A percentile compares a stretch with the other conserved stretches of the same genome.
Conservation (phyloP, 2,329 filamentous ascomycete genomes). For the Hansfordia pulvinata region DNA sequence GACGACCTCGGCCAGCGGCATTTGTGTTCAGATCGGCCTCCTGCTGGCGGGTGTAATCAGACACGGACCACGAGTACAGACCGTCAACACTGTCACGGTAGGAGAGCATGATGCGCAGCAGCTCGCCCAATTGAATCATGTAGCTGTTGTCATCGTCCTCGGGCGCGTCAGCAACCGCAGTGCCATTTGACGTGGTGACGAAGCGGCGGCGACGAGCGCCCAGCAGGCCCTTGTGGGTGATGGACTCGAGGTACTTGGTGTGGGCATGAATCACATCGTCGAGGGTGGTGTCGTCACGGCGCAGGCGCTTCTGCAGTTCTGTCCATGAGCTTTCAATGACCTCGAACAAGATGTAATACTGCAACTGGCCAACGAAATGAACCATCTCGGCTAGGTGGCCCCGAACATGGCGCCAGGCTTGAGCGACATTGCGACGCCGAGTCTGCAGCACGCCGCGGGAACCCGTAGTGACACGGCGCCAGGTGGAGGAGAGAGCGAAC, state of each 20-base stretch:
- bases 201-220: conserved; percentile 49
- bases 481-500: conserved; percentile 80
- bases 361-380: conserved; percentile 90
- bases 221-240: conserved; percentile 90
- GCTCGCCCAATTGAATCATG: conserved; percentile 80
- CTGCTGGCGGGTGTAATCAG: conserved; percentile 86
- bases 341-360: conserved; percentile 98
- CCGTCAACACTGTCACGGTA: conserved; percentile 92
- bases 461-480: conserved; percentile 93
- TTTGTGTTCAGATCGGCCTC: conserved; percentile 64
- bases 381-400: conserved; percentile 95
- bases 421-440: conserved; percentile 51
- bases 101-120: conserved; percentile 83
- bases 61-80: conserved; percentile 86
- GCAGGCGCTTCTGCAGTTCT: conserved; percentile 70
- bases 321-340: conserved; percentile 96
- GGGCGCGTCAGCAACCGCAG: conserved; percentile 24
- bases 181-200: conserved; percentile 16
- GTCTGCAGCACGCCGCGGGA: conserved; percentile 78
- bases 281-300: conserved; percentile 75
- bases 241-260: conserved; percentile 77
- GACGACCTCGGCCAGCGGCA: conserved; percentile 16
- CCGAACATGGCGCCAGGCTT: conserved; percentile 82
- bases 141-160: conserved; percentile 65
- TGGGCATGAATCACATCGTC: conserved; percentile 93